phyloP scores from a whole-genome alignment of 441 rosid species.

The Raphanus hybrid region DNA sequence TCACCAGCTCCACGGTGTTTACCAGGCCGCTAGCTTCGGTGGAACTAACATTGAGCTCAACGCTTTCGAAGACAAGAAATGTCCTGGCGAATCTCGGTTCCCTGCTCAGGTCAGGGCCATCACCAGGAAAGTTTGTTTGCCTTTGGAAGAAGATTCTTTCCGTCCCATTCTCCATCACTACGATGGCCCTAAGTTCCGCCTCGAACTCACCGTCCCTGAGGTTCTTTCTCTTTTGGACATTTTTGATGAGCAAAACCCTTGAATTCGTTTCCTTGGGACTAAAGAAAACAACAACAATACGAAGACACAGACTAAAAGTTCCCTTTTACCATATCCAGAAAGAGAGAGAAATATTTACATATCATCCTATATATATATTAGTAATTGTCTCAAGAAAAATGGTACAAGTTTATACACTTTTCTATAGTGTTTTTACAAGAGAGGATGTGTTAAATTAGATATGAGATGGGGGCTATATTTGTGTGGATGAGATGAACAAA shows the following conservation, averaged over 20 bases:
- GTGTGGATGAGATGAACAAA: background rate
- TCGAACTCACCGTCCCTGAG: conserved; percentile 93
- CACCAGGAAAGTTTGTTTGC: conserved; percentile 77
- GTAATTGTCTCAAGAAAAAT: conserved; percentile 9
- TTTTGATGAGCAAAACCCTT: conserved; percentile 62
- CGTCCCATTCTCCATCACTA: conserved; percentile 97
- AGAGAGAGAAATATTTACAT: background rate
- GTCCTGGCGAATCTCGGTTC: conserved; percentile 87
- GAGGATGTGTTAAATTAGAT: conserved; percentile 13
- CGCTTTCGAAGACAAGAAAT: conserved; percentile 98
- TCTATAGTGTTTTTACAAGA: background rate
- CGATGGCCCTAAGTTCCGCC: conserved; percentile 98
- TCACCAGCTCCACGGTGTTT: conserved; percentile 96
- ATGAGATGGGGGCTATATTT: background rate
- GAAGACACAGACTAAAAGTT: background rate
- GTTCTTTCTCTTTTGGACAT: conserved; percentile 89
- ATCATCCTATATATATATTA: background rate
- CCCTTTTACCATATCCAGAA: conserved; percentile 7
- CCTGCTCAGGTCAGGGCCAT: conserved; percentile 98
- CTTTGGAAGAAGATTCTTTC: conserved; percentile 97
- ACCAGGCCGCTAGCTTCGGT: conserved; percentile 96
- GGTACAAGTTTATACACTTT: conserved; percentile 19
- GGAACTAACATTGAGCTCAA: conserved; percentile 90
- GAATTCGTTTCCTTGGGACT: background rate
- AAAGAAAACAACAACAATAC: background rate